Evolutionary conservation across 306 rosid species (phyloP).

Genomic region (Inga leiocalycina): DNA sequence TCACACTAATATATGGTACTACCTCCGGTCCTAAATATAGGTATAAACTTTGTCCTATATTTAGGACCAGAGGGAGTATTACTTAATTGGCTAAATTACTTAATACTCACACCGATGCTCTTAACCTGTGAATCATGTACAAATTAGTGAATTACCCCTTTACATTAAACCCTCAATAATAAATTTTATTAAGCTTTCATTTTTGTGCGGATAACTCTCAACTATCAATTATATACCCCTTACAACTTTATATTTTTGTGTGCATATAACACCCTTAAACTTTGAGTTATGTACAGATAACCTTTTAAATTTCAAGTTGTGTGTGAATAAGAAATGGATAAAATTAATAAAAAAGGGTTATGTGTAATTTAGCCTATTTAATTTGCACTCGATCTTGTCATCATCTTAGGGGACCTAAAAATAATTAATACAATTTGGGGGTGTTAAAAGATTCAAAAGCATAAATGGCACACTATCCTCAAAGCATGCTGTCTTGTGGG

Average conservation of each 20-base stretch:
- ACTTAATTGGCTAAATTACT: background rate
- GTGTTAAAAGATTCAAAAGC: constrained; percentile 15
- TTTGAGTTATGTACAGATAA: too few relatives aligned
- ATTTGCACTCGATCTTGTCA: background rate
- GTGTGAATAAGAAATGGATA: background rate
- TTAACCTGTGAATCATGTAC: background rate
- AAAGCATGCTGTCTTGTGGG: constrained; percentile 34
- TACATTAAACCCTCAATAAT: background rate
- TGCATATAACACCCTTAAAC: too few relatives aligned
- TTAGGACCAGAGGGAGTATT: too few relatives aligned
- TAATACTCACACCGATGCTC: background rate
- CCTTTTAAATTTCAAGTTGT: background rate
- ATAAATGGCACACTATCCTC: constrained; percentile 33
- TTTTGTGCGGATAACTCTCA: background rate
- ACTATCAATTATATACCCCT: too few relatives aligned
- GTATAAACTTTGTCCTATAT: too few relatives aligned
- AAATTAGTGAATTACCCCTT: background rate
- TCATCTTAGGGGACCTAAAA: constrained; percentile 26
- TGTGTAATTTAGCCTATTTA: background rate
- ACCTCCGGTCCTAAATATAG: too few relatives aligned
- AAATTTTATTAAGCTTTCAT: too few relatives aligned
- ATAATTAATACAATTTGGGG: constrained; percentile 22
- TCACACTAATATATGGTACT: background rate
- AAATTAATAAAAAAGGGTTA: too few relatives aligned
- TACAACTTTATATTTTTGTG: too few relatives aligned